Conservation (phyloP, 495 filamentous ascomycete genomes). For the Darksidea phi region DNA sequence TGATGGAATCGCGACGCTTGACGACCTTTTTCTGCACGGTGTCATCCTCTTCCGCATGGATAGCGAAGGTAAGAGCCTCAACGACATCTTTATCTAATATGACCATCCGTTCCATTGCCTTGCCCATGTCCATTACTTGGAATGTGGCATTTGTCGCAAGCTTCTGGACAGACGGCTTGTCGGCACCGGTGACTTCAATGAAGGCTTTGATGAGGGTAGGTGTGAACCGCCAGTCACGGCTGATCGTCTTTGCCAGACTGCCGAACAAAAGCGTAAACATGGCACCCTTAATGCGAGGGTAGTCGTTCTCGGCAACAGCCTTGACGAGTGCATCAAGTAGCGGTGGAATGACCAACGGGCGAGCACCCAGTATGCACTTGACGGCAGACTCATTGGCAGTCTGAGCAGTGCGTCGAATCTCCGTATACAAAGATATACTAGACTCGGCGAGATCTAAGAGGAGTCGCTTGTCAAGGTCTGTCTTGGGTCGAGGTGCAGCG, state of each 20-base stretch:
- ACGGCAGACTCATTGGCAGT: slow-evolving; percentile 87
- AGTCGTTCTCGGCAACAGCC: slow-evolving; percentile 78
- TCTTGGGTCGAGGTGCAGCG: slow-evolving; percentile 77
- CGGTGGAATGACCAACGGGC: slow-evolving; percentile 82
- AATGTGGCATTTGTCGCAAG: slow-evolving; percentile 78
- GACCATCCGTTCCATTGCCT: slow-evolving; percentile 78
- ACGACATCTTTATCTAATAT: slow-evolving; percentile 74
- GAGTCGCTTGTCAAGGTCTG: slow-evolving; percentile 76
- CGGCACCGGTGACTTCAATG: slow-evolving; percentile 82
- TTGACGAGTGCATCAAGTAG: slow-evolving; percentile 75
- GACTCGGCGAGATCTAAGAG: slow-evolving; percentile 88
- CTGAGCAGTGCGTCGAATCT: slow-evolving; percentile 91
- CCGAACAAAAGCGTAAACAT: slow-evolving; percentile 88
- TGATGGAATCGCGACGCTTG: slow-evolving; percentile 66
- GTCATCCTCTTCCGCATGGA: slow-evolving; percentile 44
- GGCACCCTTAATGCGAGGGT: slow-evolving; percentile 88
- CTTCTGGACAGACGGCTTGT: slow-evolving; percentile 91
- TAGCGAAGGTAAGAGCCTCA: slow-evolving; percentile 58
- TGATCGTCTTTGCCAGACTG: slow-evolving; percentile 80
- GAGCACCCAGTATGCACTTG: slow-evolving; percentile 83
- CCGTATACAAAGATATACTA: slow-evolving; percentile 89
- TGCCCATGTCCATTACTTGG: slow-evolving; percentile 87
- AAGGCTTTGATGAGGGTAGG: slow-evolving; percentile 82
- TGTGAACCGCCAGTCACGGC: slow-evolving; percentile 89
- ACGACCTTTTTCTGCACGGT: slow-evolving; percentile 62